Evolutionary conservation across 2,329 filamentous ascomycete genomes (phyloP), one percentile per base, ranked within the genome.

Genomic region (Amauroascus niger): DNA sequence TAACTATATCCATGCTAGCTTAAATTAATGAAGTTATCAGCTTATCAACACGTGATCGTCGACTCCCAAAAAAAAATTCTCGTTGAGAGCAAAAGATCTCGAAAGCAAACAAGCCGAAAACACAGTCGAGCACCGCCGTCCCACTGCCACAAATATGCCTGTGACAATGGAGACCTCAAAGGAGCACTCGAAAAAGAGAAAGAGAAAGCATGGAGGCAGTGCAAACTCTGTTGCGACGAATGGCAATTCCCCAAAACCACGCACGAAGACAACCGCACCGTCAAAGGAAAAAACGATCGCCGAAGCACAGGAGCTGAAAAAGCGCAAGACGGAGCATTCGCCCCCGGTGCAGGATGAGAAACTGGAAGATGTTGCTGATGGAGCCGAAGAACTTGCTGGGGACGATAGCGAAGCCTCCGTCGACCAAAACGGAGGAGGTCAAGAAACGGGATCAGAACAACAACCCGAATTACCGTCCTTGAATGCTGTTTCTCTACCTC

Each of bases 401-500:
- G 49, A 41, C 6, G 24, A 45, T 28, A 33, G 26, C 14, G 37
- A 45, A 1, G 30, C 18, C 1, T 45, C 41, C 2, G 44, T 72
- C 67, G 62, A 65, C 7, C 63, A 67, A 40, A 70, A 69, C 33
- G 26, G 26, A n/a, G 63, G 63, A 37, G 59, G 60, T 56, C 73
- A 71, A 59, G 67, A 59, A n/a, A 57, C 61, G 4, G 61, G 61
- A 14, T 58, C 41, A 5, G 45, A 57, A 8, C 44, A 35, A 3
- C n/a, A 63, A 33, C 54, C 72, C 24, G 79, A 79, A 53, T 70
- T 82, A 8, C 78, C 79, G n/a, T 76, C 77, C 8, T 61, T 68
- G 56, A 65, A 69, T 39, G 61, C 74, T 13, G 76, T 83, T 49
- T 73, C 76, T 11, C 68, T 83, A 49, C 83, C 83, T 1, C 76